These are phyloP conservation scores for Coemansia sp. DNA, from an alignment of 192 early-diverging fungal species.

Conservation along the genomic window DNA sequence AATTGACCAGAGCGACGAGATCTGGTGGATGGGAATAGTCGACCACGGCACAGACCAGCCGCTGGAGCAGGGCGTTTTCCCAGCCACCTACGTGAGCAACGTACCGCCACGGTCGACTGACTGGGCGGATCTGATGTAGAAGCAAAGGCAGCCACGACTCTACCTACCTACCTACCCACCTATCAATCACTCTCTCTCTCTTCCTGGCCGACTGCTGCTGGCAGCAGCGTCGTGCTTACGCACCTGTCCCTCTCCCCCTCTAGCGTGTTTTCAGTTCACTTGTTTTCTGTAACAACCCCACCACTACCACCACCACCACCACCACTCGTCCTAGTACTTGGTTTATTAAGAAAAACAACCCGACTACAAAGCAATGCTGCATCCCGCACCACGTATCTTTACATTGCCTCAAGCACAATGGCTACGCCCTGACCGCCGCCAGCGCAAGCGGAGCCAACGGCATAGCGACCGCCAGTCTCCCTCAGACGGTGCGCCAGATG, in stretches of 20 bases:
- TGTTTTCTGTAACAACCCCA: neutral
- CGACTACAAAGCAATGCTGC: too few species aligned
- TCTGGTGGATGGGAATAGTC: conserved; percentile 82
- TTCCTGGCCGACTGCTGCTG: neutral
- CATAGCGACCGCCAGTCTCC: conserved; percentile 80
- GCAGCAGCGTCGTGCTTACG: neutral
- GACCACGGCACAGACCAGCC: conserved; percentile 61
- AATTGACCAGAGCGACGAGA: conserved; percentile 73
- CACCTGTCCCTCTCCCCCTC: neutral
- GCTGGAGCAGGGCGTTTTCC: conserved; percentile 72
- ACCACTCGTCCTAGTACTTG: neutral
- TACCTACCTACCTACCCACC: too few species aligned
- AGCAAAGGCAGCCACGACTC: neutral
- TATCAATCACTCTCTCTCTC: neutral
- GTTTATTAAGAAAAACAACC: too few species aligned
- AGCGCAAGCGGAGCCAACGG: conserved; percentile 92
- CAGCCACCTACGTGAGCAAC: conserved; percentile 70
- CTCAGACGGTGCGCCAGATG: conserved; percentile 85
- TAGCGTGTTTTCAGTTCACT: neutral
- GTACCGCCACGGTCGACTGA: conserved; percentile 49
- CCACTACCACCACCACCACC: too few species aligned
- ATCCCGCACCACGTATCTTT: neutral
- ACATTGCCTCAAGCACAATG: conserved; percentile 65
- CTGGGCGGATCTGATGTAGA: conserved; percentile 51
- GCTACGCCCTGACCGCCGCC: conserved; percentile 90